Percentiles rank a stretch among this genome's conserved stretches.
Evolutionary conservation across 352 stramenopile genomes (phyloP).

Genomic region (Pythium apleroticum): DNA sequence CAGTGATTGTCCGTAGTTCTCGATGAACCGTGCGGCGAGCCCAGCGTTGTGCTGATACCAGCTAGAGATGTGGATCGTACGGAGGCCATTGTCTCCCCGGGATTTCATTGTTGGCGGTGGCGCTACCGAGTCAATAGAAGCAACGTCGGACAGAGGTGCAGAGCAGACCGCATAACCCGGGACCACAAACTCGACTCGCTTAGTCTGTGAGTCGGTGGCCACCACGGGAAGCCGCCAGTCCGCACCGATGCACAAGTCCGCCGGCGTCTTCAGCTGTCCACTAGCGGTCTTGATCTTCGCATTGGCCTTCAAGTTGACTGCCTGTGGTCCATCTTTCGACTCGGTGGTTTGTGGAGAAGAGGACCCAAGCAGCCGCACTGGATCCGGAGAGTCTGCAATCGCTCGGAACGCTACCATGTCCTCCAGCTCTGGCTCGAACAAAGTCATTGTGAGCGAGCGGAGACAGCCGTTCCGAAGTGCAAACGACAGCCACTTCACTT

Average conservation of each 20-base stretch:
- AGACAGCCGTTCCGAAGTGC: neutral
- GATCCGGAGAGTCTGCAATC: neutral
- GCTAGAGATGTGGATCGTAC: neutral
- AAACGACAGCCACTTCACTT: neutral
- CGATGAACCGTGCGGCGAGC: neutral
- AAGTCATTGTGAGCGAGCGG: neutral
- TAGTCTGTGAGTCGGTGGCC: neutral
- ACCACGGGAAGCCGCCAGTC: neutral
- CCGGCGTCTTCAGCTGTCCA: neutral
- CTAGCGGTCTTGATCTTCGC: neutral
- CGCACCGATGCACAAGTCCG: neutral
- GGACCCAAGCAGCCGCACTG: neutral
- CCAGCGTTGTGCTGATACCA: neutral
- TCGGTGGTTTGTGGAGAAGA: neutral
- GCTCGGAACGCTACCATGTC: neutral
- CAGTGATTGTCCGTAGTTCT: neutral
- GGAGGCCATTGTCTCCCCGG: neutral
- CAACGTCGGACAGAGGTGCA: neutral
- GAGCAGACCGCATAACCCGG: neutral
- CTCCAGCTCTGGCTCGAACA: neutral
- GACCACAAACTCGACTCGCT: neutral
- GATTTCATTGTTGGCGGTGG: neutral
- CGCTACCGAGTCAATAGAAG: neutral
- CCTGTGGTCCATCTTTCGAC: neutral
- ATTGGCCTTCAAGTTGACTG: neutral